phyloP scores from a whole-genome alignment of 495 filamentous ascomycete genomes.

The Tuber calosporum region DNA sequence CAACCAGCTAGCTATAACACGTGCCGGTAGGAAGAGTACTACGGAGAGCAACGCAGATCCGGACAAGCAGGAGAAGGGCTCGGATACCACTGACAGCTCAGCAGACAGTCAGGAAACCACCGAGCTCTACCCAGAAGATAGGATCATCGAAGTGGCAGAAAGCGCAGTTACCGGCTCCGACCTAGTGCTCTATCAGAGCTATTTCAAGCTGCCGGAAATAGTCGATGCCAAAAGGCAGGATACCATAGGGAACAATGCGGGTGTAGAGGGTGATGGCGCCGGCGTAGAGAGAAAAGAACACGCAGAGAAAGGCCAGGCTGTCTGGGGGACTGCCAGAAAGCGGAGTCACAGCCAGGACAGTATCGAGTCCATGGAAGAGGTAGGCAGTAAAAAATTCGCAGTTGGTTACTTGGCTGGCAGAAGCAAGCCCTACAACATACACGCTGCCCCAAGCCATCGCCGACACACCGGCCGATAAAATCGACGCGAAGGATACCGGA shows the following conservation, averaged over 20 bases:
- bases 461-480: neutral
- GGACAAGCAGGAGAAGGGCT: neutral
- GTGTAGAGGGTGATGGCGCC: too few species aligned
- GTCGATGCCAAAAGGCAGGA: neutral
- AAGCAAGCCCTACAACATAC: too few species aligned
- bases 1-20: neutral
- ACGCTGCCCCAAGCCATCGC: neutral
- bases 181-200: neutral
- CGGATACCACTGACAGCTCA: neutral
- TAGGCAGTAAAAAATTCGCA: too few species aligned
- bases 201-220: neutral
- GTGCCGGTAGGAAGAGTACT: neutral
- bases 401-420: too few species aligned
- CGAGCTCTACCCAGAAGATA: neutral
- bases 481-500: neutral
- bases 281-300: too few species aligned
- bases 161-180: neutral
- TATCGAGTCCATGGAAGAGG: too few species aligned
- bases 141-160: neutral
- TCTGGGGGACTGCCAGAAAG: too few species aligned
- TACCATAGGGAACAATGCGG: neutral
- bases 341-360: too few species aligned
- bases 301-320: too few species aligned
- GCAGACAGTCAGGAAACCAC: neutral
- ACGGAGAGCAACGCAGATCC: neutral